These are phyloP conservation scores for Theileria parva DNA, from an alignment of 169 alveolate species.

Conservation along the genomic window DNA sequence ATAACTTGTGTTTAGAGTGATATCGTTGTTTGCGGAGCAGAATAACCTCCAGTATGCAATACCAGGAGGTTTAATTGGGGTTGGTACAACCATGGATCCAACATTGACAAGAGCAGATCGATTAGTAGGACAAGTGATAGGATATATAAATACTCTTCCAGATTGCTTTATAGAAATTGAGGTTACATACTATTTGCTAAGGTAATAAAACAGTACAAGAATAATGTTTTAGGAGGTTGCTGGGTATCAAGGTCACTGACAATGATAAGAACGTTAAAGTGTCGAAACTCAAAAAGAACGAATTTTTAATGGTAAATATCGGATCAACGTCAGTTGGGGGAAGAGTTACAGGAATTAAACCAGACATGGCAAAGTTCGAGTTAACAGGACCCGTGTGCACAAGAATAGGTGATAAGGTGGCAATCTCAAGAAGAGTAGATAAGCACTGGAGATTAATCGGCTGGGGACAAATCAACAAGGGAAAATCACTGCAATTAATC, in stretches of 20 bases:
- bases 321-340: constrained; percentile 97
- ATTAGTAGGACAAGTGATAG: constrained; percentile 96
- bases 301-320: constrained; percentile 95
- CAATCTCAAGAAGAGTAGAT: constrained; percentile 95
- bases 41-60: constrained; percentile 97
- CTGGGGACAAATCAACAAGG: constrained; percentile 93
- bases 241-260: constrained; percentile 87
- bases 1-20: constrained; percentile 65
- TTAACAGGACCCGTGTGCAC: constrained; percentile 91
- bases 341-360: constrained; percentile 88
- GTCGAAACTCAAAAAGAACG: constrained; percentile 93
- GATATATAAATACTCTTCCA: constrained; percentile 93
- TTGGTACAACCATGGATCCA: constrained; percentile 97
- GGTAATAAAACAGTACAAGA: constrained; percentile 6
- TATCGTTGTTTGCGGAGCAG: constrained; percentile 95
- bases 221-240: constrained; percentile 81
- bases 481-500: constrained; percentile 73
- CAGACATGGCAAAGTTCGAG: constrained; percentile 88
- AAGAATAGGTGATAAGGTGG: constrained; percentile 94
- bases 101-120: constrained; percentile 96
- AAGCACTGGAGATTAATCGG: constrained; percentile 98
- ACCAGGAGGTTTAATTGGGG: constrained; percentile 95
- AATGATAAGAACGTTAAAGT: constrained; percentile 89
- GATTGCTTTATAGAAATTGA: constrained; percentile 93
- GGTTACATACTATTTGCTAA: constrained; percentile 79